These are phyloP conservation scores for Ascosphaera pollenicola DNA, from an alignment of 2,329 filamentous ascomycete genomes.

Conservation along the genomic window DNA sequence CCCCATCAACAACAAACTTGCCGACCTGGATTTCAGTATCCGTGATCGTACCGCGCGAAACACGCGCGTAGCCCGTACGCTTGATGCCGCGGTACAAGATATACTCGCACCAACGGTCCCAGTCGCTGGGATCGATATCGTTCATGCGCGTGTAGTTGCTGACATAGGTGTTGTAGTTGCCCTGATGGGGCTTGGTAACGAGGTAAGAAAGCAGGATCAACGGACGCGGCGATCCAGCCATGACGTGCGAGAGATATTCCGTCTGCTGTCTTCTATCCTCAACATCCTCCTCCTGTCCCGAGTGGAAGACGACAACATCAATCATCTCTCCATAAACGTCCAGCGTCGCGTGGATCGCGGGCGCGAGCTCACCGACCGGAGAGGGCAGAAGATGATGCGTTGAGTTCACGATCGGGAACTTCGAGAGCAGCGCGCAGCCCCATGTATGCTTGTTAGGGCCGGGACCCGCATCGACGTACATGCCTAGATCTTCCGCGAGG, in stretches of 20 bases:
- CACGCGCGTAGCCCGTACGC: constrained; percentile 69
- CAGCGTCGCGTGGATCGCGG: constrained; percentile 89
- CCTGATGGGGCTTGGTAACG: constrained; percentile 70
- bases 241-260: constrained; percentile 66
- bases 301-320: constrained; percentile 96
- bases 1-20: constrained; percentile 62
- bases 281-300: constrained; percentile 86
- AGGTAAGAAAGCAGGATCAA: constrained; percentile 77
- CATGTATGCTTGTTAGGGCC: constrained; percentile 98
- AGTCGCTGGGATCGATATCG: constrained; percentile 79
- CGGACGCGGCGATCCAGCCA: constrained; percentile 63
- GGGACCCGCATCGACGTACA: constrained; percentile 96
- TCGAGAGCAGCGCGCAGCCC: constrained; percentile 80
- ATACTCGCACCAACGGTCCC: constrained; percentile 98
- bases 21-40: constrained; percentile 92
- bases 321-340: constrained; percentile 77
- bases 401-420: constrained; percentile 93
- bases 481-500: constrained; percentile 85
- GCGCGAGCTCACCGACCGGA: constrained; percentile 82
- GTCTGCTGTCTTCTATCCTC: constrained; percentile 77
- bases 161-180: constrained; percentile 95
- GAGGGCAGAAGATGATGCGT: constrained; percentile 89
- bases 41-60: constrained; percentile 77
- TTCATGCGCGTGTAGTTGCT: constrained; percentile 73
- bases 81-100: constrained; percentile 82